Evolutionary conservation across 768 basidiomycete species (phyloP), one percentile per base, ranked within the genome.

Genomic region (Boletus insuetus): DNA sequence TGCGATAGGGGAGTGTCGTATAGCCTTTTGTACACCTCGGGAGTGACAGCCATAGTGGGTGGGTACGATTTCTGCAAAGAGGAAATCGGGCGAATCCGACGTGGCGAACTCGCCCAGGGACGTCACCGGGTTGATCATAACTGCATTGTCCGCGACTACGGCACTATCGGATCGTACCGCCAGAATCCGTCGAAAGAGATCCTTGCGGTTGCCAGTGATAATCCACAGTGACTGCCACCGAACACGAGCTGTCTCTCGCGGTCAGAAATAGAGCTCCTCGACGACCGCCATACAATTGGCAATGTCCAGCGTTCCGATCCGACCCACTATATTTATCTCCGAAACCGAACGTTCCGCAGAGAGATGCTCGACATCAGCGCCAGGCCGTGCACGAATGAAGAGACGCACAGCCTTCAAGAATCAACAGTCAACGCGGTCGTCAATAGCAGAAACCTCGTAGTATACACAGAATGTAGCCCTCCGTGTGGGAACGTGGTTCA

Each of bases 11-110:
- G 0, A 84, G 83, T 71, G 3, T 61, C 55, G 51, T 24, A 24
- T 24, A 24, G 22, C 22, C 3, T 24, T 77, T 66, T 57, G 63
- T 75, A 85, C 9, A 69, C 61, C 11, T 72, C 42, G 22, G 42
- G 42, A 3, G 22, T 3, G 22, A 24, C 22, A 24, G 4, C 24
- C 24, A 4, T 3, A 8, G 0, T 8, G 26, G 26, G 26, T 26
- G 26, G 26, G 8, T 8, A 1, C 67, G 37, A 64, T 77, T 51
- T 60, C 80, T 73, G 53, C 77, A 77, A 58, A 73, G 7, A 61
- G 67, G 84, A 85, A 87, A 62, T 87, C 85, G 6, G 62, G 67
- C 83, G 84, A 87, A 62, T 87, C 85, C 84, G 79, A 72, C 0
- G 78, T 65, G 22, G 26, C 14, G 22, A 82, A 70, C 46, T 82